phyloP scores from a whole-genome alignment of 2,329 filamentous ascomycete genomes.

The Neocucurbitaria cava region DNA sequence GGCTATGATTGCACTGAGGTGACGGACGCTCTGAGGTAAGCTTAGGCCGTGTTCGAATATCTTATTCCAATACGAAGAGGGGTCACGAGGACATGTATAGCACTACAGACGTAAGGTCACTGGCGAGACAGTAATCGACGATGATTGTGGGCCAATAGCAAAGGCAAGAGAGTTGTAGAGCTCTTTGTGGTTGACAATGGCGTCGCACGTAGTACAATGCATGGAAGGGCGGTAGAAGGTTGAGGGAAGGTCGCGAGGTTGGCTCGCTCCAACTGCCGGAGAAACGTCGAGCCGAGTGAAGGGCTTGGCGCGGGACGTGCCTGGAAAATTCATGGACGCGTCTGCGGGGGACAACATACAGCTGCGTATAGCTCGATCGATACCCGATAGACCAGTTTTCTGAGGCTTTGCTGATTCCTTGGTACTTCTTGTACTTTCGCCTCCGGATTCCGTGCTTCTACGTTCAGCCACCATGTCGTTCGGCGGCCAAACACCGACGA shows the following conservation, averaged over 20 bases:
- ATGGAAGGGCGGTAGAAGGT: slow-evolving; percentile 36
- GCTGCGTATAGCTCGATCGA: slow-evolving; percentile 29
- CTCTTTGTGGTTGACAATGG: slow-evolving; percentile 7
- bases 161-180: slow-evolving; percentile 21
- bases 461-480: slow-evolving; percentile 77
- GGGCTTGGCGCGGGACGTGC: slow-evolving; percentile 21
- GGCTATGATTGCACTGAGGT: not conserved
- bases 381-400: slow-evolving; percentile 13
- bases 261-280: slow-evolving; percentile 16
- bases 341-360: slow-evolving; percentile 35
- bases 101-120: not conserved
- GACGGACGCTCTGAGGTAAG: not conserved
- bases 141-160: slow-evolving; percentile 7
- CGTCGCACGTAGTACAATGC: slow-evolving; percentile 31
- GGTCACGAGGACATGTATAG: slow-evolving; percentile 13
- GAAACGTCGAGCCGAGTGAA: slow-evolving; percentile 15
- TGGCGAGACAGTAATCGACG: slow-evolving; percentile 1
- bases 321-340: slow-evolving; percentile 42
- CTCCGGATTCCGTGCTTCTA: slow-evolving; percentile 4
- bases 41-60: not conserved
- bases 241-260: slow-evolving; percentile 18
- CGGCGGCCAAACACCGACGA: slow-evolving; percentile 95
- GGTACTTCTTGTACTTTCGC: not conserved
- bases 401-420: slow-evolving; percentile 2
- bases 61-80: slow-evolving; percentile 1